Conservation (phyloP, 345 rosid species). For the Clarkia xantiana region DNA sequence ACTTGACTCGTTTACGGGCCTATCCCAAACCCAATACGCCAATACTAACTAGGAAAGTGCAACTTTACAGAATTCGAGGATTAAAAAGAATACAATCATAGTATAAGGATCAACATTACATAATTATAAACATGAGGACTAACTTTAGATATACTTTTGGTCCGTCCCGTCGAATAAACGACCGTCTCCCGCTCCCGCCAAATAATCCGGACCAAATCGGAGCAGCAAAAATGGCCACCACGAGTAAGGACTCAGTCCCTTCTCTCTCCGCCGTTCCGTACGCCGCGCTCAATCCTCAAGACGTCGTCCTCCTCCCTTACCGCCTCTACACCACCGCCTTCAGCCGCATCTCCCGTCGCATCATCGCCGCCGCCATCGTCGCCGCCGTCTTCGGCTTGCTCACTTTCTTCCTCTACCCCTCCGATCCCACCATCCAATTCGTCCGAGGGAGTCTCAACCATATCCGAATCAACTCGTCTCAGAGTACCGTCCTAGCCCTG, state of each 20-base stretch:
- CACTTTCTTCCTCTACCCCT: slow-evolving; percentile 53
- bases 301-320: slow-evolving; percentile 35
- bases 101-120: too few species aligned
- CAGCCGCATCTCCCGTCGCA: slow-evolving; percentile 21
- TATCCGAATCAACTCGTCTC: slow-evolving; percentile 32
- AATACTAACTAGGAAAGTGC: too few species aligned
- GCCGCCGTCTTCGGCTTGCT: slow-evolving; percentile 36
- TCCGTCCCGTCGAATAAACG: too few species aligned
- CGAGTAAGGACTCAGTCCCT: slow-evolving; percentile 13
- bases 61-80: too few species aligned
- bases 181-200: too few species aligned
- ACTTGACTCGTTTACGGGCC: too few species aligned
- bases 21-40: too few species aligned
- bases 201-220: not conserved
- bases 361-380: slow-evolving; percentile 24
- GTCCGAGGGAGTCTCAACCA: slow-evolving; percentile 44
- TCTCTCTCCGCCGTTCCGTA: slow-evolving; percentile 20
- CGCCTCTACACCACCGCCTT: slow-evolving; percentile 12
- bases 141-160: too few species aligned
- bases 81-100: too few species aligned
- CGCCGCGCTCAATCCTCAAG: slow-evolving; percentile 25
- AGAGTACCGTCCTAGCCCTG: slow-evolving; percentile 39
- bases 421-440: slow-evolving; percentile 44
- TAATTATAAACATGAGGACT: too few species aligned
- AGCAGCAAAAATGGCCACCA: slow-evolving; percentile 21